A percentile compares a stretch with the other conserved stretches of the same genome.
These are phyloP conservation scores for Rhynchosporium secalis DNA, from an alignment of 2,329 filamentous ascomycete species.

Conservation along the genomic window DNA sequence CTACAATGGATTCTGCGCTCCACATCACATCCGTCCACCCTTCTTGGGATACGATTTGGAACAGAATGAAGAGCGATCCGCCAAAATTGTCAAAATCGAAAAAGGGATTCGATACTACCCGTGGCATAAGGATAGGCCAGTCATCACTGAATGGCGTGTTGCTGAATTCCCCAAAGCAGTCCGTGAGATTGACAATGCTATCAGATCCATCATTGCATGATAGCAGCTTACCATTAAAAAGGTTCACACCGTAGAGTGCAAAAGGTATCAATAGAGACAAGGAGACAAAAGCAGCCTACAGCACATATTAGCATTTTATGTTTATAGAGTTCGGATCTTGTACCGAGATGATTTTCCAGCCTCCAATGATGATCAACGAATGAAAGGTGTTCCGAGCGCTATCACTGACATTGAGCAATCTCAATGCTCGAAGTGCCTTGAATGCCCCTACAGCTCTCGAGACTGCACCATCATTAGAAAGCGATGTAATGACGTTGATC, in stretches of 20 bases:
- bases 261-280: slow-evolving; percentile 93
- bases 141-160: slow-evolving; percentile 69
- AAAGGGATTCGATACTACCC: slow-evolving; percentile 76
- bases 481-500: slow-evolving; percentile 86
- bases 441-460: slow-evolving; percentile 93
- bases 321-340: slow-evolving; percentile 12
- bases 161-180: slow-evolving; percentile 83
- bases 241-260: slow-evolving; percentile 90
- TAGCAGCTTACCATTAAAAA: slow-evolving; percentile 82
- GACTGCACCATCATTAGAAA: slow-evolving; percentile 79
- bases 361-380: slow-evolving; percentile 89
- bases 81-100: slow-evolving; percentile 95
- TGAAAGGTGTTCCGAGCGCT: slow-evolving; percentile 96
- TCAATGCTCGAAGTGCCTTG: slow-evolving; percentile 89
- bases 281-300: slow-evolving; percentile 77
- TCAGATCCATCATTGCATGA: slow-evolving; percentile 73
- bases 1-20: slow-evolving; percentile 78
- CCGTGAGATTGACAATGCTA: slow-evolving; percentile 58
- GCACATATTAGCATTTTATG: slow-evolving; percentile 41
- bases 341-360: slow-evolving; percentile 77
- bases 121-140: slow-evolving; percentile 82
- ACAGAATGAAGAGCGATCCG: slow-evolving; percentile 91
- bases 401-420: slow-evolving; percentile 92
- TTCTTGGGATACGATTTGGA: slow-evolving; percentile 98
- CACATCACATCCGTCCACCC: slow-evolving; percentile 96